Evolutionary conservation across 805 yeast genomes (phyloP).

Genomic region (Candida nanaspora): DNA sequence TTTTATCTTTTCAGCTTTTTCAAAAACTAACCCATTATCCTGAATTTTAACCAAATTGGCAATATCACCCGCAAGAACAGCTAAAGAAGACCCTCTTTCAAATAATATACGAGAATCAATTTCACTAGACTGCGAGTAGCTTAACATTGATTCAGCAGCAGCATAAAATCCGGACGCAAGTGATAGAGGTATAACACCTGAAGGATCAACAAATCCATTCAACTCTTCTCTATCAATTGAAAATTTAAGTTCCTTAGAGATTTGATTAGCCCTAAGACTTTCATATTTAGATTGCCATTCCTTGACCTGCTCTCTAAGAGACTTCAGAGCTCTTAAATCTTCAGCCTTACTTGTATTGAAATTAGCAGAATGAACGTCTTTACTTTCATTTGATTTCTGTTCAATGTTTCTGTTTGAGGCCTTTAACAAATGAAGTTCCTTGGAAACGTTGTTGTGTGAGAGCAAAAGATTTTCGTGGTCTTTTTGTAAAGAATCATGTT

Average conservation of each 20-base stretch:
- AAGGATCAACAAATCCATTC: constrained; percentile 7
- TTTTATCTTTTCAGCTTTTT: constrained; percentile 42
- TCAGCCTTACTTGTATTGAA: neutral
- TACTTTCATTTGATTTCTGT: too few relatives aligned
- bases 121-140: constrained; percentile 14
- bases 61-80: constrained; percentile 33
- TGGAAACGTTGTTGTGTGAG: neutral
- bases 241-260: constrained; percentile 6
- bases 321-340: neutral
- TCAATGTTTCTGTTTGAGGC: too few relatives aligned
- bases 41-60: constrained; percentile 7
- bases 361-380: neutral
- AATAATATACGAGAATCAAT: constrained; percentile 36
- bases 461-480: neutral
- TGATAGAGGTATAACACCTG: constrained; percentile 41
- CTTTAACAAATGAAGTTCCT: neutral
- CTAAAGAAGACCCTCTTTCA: constrained; percentile 42
- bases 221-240: constrained; percentile 4
- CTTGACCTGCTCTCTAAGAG: constrained; percentile 23
- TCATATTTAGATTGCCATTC: constrained; percentile 48
- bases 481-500: neutral
- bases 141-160: constrained; percentile 38
- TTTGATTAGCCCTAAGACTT: constrained; percentile 30
- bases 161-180: constrained; percentile 40
- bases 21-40: constrained; percentile 10